phyloP scores from a whole-genome alignment of 768 basidiomycete species.

The Dentipellis sp. region DNA sequence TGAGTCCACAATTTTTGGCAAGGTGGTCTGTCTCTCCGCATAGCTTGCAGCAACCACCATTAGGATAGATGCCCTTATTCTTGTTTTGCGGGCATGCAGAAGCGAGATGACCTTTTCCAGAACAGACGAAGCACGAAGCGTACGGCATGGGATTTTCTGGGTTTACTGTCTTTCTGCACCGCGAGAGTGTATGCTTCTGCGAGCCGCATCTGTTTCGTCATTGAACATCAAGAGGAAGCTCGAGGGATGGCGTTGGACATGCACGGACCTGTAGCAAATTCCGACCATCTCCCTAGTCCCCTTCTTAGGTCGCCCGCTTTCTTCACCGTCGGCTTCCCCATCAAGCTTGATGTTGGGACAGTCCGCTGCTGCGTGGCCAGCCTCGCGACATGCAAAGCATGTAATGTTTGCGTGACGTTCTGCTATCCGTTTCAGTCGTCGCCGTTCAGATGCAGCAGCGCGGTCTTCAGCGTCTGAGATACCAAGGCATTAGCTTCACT shows the following conservation, averaged over 20 bases:
- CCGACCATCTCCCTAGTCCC: conserved; percentile 55
- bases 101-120: conserved; percentile 75
- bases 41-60: conserved; percentile 85
- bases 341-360: conserved; percentile 47
- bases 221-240: not conserved
- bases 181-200: conserved; percentile 64
- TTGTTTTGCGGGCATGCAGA: conserved; percentile 76
- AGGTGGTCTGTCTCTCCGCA: conserved; percentile 82
- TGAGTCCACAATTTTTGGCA: conserved; percentile 70
- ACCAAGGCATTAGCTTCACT: conserved; percentile 2
- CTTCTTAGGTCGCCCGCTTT: conserved; percentile 25
- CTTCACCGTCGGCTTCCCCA: conserved; percentile 13
- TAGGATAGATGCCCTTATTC: conserved; percentile 77
- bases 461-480: conserved; percentile 15
- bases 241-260: no score
- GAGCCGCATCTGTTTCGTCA: conserved; percentile 64
- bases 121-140: conserved; percentile 90
- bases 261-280: conserved; percentile 25
- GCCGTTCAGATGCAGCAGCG: conserved; percentile 37
- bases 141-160: conserved; percentile 66
- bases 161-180: conserved; percentile 60
- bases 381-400: conserved; percentile 82
- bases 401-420: conserved; percentile 50
- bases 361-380: conserved; percentile 75
- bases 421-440: conserved; percentile 55